Base-by-base conservation (phyloP, 352 stramenopile species). In the Globisporangium rhizosaccharum region DNA sequence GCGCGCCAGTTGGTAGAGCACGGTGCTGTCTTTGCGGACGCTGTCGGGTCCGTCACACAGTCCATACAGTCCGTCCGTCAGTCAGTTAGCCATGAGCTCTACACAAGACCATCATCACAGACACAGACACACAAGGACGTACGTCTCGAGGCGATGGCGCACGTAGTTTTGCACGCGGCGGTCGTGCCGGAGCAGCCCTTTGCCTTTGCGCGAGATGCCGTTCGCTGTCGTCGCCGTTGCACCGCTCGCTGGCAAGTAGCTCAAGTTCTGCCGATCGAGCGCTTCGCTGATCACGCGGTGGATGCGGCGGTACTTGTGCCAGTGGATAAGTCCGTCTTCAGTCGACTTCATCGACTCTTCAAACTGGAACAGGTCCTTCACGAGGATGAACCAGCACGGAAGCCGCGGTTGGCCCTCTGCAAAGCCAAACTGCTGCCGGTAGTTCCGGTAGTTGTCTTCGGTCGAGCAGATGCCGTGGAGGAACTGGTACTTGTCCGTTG, bases 301-400 rank as follows among this genome's bases (percentile, higher is more conserved):
- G 49, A 95, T 85, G 63, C 88, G 90, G 18, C 86, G 79, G 56
- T 87, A 95, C 61, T 95, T 95, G 46, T 87, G 77, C 84, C 85
- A 95, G 61, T 93, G 85, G 15, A 95, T 79, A 0, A 95, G 71
- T 30, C 84, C 82, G 52, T 94, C 78, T 65, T 94, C 84, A 25
- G 75, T 87, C 11, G 84, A 90, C 52, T 86, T 87, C 77, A 93
- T 94, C 8, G 79, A 76, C 67, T 95, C 86, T 59, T 95, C 86
- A n/a, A 87, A 86, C 37, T 82, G 85, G 62, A 95, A 95, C 48
- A 95, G 51, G 57, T 95, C 86, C 53, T 95, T 95, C 3, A 92
- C 76, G n/a, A 94, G 65, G 53, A 95, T 82, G 53, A 92, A 93
- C 75, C 81, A 92, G 62, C 82, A 91, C 6, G 85, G 79, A 15